Evolutionary conservation across 2,329 filamentous ascomycete genomes (phyloP).

Genomic region (Trichothecium roseum): DNA sequence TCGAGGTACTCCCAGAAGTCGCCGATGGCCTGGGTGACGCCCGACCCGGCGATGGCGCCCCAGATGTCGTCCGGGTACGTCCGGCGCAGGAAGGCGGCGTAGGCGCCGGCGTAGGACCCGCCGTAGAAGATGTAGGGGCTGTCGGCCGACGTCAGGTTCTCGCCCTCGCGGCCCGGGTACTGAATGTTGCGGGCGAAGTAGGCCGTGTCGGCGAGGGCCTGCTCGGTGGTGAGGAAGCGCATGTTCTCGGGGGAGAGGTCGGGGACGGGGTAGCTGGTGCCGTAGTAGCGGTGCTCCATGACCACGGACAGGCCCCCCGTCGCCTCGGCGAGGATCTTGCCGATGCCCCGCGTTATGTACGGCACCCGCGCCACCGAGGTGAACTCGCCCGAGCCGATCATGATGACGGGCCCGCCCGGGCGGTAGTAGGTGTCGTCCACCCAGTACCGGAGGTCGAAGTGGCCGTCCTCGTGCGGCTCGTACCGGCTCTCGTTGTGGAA

Average conservation of each 20-base stretch:
- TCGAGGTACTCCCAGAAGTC: constrained; percentile 61
- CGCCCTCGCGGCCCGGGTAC: constrained; percentile 58
- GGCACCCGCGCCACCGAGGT: constrained; percentile 50
- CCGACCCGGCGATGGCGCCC: constrained; percentile 71
- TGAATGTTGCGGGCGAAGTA: constrained; percentile 68
- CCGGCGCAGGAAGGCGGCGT: constrained; percentile 66
- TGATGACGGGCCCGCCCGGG: constrained; percentile 69
- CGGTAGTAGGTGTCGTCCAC: constrained; percentile 70
- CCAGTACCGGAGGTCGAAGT: constrained; percentile 70
- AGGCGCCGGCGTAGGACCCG: constrained; percentile 73
- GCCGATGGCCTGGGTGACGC: constrained; percentile 65
- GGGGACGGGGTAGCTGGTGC: constrained; percentile 57
- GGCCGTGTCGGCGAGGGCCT: constrained; percentile 69
- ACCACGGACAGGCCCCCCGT: constrained; percentile 69
- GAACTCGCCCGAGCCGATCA: constrained; percentile 65
- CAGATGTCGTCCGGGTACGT: constrained; percentile 70
- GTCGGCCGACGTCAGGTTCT: constrained; percentile 52
- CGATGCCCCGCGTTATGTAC: constrained; percentile 68
- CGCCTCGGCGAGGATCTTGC: constrained; percentile 58
- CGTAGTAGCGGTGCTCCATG: constrained; percentile 83
- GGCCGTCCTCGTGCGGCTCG: constrained; percentile 60
- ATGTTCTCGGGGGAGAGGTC: constrained; percentile 59
- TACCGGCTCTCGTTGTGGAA: constrained; percentile 74
- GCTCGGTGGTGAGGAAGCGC: constrained; percentile 74
- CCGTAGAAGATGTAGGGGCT: constrained; percentile 73